These are phyloP conservation scores for Geoglossum glabrum DNA, from an alignment of 495 filamentous ascomycete genomes.

Conservation along the genomic window DNA sequence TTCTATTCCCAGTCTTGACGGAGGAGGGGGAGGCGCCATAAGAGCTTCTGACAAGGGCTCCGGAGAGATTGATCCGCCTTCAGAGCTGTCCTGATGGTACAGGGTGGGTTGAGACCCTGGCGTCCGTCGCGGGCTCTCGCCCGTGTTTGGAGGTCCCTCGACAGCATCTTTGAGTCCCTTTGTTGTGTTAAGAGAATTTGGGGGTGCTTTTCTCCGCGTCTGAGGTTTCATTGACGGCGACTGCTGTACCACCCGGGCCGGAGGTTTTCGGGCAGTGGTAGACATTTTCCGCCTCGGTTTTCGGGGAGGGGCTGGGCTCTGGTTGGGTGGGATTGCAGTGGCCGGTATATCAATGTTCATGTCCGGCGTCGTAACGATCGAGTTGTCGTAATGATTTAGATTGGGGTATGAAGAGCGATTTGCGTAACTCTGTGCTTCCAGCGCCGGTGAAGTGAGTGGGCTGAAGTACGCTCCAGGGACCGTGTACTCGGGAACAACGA, in stretches of 20 bases:
- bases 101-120: slow-evolving; percentile 9
- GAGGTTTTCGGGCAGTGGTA: slow-evolving; percentile 1
- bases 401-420: slow-evolving; percentile 18
- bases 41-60: slow-evolving; percentile 46
- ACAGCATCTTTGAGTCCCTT: slow-evolving; percentile 29
- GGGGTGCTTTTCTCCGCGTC: slow-evolving; percentile 35
- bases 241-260: slow-evolving; percentile 35
- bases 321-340: slow-evolving; percentile 22
- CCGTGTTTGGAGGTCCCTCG: slow-evolving; percentile 15
- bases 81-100: slow-evolving; percentile 36
- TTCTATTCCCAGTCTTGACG: slow-evolving; percentile 22
- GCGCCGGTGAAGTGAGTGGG: slow-evolving; percentile 76
- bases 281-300: slow-evolving; percentile 14
- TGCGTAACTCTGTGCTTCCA: slow-evolving; percentile 54
- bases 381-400: slow-evolving; percentile 5
- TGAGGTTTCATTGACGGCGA: slow-evolving; percentile 74
- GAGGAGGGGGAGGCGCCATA: slow-evolving; percentile 52
- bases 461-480: slow-evolving; percentile 84
- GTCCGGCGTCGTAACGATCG: slow-evolving; percentile 5
- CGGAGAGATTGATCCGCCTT: slow-evolving; percentile 48
- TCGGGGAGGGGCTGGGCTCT: slow-evolving; percentile 20
- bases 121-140: slow-evolving; percentile 9
- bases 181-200: slow-evolving; percentile 33
- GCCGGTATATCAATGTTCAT: slow-evolving; percentile 16
- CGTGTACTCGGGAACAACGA: slow-evolving; percentile 59